Evolutionary conservation across 306 rosid species (phyloP), one percentile per base, ranked within the genome.

Genomic region (Cicer pinnatifidum): DNA sequence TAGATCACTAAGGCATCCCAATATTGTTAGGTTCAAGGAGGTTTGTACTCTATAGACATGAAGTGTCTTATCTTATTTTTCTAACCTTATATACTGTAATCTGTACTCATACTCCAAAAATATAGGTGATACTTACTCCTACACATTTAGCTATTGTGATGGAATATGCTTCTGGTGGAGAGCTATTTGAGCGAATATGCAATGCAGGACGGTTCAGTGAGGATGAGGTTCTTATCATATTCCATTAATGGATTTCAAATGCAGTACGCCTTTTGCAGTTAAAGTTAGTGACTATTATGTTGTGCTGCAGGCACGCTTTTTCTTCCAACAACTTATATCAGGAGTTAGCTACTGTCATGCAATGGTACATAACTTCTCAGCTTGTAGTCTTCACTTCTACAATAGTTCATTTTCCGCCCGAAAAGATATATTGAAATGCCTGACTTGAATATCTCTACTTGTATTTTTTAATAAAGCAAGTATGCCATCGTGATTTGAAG

Each of bases 81-180:
- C 75, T 37, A 28, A 60, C 16, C 28, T 39, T 39, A 53, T 71
- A 8, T 67, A 67, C 72, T 57, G 69, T 71, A 54, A 59, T 60
- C 33, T 16, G 17, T 70, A 16, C 39, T 69, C 56, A 71, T 67
- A n/a, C 40, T 46, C 37, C 60, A 38, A 44, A 6, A 75, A 58
- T 74, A 70, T 64, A 93, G 98, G 86, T 93, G 8, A 88, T 93
- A 79, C 86, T 93, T 64, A 93, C 98, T 54, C 96, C 94, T 10
- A 86, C 96, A 8, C 98, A 93, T 85, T 81, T 93, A 70, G 98
- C 97, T 15, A 93, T 89, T 82, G 98, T 91, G 65, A 93, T 93
- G 94, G 97, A 93, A 84, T 93, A 82, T 83, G 98, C 98, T 45
- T 89, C 97, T 75, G 97, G 98, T 63, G 98, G 98, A 73, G 97